Evolutionary conservation across 2,329 filamentous ascomycete species (phyloP).

Genomic region (Colletotrichum gigasporum): DNA sequence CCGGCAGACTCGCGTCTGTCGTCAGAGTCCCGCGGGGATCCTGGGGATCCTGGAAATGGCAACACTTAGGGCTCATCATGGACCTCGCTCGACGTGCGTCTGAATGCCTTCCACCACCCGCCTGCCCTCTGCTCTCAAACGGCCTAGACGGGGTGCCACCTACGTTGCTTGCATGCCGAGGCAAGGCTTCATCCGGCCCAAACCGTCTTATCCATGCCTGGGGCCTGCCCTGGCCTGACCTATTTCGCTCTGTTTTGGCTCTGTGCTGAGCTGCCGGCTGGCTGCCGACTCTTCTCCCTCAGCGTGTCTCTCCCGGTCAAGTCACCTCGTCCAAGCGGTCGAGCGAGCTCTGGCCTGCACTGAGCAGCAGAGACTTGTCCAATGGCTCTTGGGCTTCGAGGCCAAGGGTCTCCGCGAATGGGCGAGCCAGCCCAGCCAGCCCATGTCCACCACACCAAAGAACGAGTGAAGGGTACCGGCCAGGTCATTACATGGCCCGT

Average conservation of each 20-base stretch:
- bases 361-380: constrained; percentile 19
- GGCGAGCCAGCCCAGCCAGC: constrained; percentile 17
- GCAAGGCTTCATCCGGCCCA: constrained; percentile 22
- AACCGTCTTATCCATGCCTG: constrained; percentile 21
- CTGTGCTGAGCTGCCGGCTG: constrained; percentile 10
- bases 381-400: constrained; percentile 18
- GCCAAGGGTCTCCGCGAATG: constrained; percentile 25
- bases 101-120: neutral
- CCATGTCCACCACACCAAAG: constrained; percentile 38
- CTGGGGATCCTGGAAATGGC: neutral
- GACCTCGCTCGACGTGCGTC: neutral
- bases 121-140: constrained; percentile 5
- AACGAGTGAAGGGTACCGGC: constrained; percentile 40
- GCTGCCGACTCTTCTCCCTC: constrained; percentile 6
- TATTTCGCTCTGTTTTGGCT: constrained; percentile 9
- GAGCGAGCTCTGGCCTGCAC: constrained; percentile 13
- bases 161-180: constrained; percentile 26
- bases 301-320: constrained; percentile 4
- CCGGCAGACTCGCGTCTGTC: neutral
- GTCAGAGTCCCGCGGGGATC: constrained; percentile 3
- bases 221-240: neutral
- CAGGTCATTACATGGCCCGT: constrained; percentile 11
- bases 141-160: constrained; percentile 8
- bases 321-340: constrained; percentile 25
- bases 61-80: neutral